phyloP scores from a whole-genome alignment of 2,329 filamentous ascomycete species.

The Colletotrichum destructivum region DNA sequence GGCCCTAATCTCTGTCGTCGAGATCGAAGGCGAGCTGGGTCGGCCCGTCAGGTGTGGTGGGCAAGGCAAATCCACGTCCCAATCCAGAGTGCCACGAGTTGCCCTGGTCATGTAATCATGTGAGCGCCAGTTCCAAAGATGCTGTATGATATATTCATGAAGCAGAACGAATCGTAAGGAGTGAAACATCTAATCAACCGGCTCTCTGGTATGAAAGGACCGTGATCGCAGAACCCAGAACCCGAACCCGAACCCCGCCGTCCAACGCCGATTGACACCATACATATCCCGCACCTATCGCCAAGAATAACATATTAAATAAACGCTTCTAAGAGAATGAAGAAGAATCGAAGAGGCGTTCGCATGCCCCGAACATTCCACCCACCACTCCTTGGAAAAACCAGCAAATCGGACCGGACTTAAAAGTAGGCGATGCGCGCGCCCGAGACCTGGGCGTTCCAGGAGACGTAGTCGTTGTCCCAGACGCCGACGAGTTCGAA shows the following conservation, averaged over 20 bases:
- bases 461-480: conserved; percentile 40
- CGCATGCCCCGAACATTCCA: neutral
- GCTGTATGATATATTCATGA: neutral
- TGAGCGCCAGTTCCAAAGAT: neutral
- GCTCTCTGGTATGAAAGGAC: conserved; percentile 1
- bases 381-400: too few relatives aligned
- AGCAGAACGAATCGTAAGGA: neutral
- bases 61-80: neutral
- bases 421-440: conserved; percentile 40
- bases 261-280: neutral
- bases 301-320: neutral
- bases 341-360: conserved; percentile 3
- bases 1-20: neutral
- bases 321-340: conserved; percentile 1
- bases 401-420: neutral
- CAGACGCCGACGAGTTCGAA: conserved; percentile 42
- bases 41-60: neutral
- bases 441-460: conserved; percentile 28
- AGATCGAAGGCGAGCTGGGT: neutral
- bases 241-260: neutral
- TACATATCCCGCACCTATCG: too few relatives aligned
- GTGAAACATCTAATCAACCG: neutral
- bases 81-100: neutral
- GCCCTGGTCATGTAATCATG: too few relatives aligned
- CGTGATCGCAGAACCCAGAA: neutral